Base-by-base conservation (phyloP, 129 eudicot genomes). In the Artemisia annua region DNA sequence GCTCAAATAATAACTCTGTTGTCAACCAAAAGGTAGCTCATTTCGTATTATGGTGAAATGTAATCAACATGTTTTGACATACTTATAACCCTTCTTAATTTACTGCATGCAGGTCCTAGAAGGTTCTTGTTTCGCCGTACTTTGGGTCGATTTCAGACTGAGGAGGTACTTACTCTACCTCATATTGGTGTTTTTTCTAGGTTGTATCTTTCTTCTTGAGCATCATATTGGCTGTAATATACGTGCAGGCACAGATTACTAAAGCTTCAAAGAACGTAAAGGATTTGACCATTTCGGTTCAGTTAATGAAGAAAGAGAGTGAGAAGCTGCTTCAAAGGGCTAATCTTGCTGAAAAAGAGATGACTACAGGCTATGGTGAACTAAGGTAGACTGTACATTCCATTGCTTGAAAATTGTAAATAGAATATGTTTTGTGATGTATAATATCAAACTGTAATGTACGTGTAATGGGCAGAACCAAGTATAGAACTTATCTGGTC, bases 261-360 rank as follows among this genome's bases (percentile, higher is more conserved):
- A 90, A 80, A 88, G 91, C 97, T 76, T 85, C 85, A 70, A 90
- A 86, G 75, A 87, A 83, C 71, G 85, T 94, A 62, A 75, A 88
- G 35, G 84, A 81, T 77, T 77, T 93, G 82, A 66, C 57, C 54
- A 65, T 87, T 12, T 90, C 97, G 46, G 97, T 87, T 77, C 91
- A 90, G 70, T 58, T 90, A 48, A 87, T 90, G 97, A 93, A 87
- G 87, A 93, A 88, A 69, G 98, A 93, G 85, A 90, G 97, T 63
- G 53, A 69, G 46, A 93, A 93, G 70, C 85, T 93, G 67, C 82
- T 93, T 67, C 91, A 93, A 86, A 84, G 97, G 69, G 87, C 97
- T 70, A 78, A 84, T 43, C 85, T 93, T 79, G 98, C 98, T 62
- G 97, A 90, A 70, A 87, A 81, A 46, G 98, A 88, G 39, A 87